Conservation (phyloP, 495 filamentous ascomycete species). For the Monascus purpureus region DNA sequence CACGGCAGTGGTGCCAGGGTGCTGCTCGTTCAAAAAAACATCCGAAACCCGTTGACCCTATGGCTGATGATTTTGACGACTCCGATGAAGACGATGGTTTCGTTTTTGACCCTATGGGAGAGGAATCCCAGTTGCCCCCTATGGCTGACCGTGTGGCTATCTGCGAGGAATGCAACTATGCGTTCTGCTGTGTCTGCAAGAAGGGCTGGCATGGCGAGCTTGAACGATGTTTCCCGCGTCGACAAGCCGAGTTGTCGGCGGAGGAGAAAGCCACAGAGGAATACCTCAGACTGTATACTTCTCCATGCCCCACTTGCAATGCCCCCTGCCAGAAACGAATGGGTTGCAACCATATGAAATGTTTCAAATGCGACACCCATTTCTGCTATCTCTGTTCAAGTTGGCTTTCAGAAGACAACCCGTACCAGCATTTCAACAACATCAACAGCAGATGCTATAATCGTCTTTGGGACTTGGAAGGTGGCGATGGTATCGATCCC, state of each 20-base stretch:
- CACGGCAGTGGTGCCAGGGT: conserved; percentile 84
- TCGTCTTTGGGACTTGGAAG: conserved; percentile 80
- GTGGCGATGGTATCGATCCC: conserved; percentile 52
- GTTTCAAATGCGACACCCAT: conserved; percentile 76
- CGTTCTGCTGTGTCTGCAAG: conserved; percentile 67
- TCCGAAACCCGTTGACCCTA: conserved; percentile 44
- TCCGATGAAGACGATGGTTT: conserved; percentile 24
- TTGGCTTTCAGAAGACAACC: conserved; percentile 70
- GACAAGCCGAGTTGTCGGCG: conserved; percentile 50
- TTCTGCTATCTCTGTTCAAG: conserved; percentile 92
- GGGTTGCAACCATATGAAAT: conserved; percentile 98
- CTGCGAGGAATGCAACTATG: conserved; percentile 81
- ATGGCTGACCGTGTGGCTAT: conserved; percentile 55
- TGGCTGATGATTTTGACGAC: conserved; percentile 35
- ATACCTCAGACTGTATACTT: conserved; percentile 67
- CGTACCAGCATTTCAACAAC: conserved; percentile 81
- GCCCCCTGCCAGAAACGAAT: conserved; percentile 75
- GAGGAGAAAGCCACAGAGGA: conserved; percentile 78
- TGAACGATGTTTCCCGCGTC: conserved; percentile 43
- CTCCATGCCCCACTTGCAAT: conserved; percentile 82
- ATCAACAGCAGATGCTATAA: conserved; percentile 53
- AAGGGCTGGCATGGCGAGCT: conserved; percentile 86
- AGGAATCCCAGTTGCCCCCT: conserved; percentile 25
- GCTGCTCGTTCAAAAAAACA: conserved; percentile 73
- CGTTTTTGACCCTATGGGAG: conserved; percentile 20